A percentile compares a stretch with the other conserved stretches of the same genome.
phyloP scores from a whole-genome alignment of 306 rosid species.

The Dicorynia guianensis region DNA sequence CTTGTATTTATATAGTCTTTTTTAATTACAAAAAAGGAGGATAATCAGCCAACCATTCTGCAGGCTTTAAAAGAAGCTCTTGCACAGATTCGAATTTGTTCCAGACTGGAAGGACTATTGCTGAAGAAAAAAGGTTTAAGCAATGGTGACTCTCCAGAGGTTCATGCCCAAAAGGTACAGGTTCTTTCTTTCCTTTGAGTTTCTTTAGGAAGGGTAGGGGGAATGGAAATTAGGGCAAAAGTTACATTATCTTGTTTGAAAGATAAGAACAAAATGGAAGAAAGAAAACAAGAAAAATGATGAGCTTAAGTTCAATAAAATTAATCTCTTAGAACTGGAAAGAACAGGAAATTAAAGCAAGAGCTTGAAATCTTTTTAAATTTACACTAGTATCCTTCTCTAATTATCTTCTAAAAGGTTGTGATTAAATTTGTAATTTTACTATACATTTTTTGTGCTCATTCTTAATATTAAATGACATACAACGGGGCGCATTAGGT shows the following conservation, averaged over 20 bases:
- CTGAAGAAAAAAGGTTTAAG: constrained; percentile 70
- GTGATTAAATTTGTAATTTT: constrained; percentile 14
- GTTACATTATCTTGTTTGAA: constrained; percentile 14
- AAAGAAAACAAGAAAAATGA: constrained; percentile 1
- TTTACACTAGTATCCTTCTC: constrained; percentile 23
- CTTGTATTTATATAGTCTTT: constrained; percentile 33
- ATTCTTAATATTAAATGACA: constrained; percentile 29
- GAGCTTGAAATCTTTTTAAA: constrained; percentile 10
- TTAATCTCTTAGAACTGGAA: constrained; percentile 4
- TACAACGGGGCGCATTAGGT: background rate
- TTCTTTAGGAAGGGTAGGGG: constrained; percentile 28
- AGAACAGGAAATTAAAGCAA: constrained; percentile 25
- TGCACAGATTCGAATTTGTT: constrained; percentile 83
- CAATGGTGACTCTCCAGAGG: constrained; percentile 82
- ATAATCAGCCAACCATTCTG: constrained; percentile 39
- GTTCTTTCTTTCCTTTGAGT: constrained; percentile 25
- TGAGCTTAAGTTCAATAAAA: constrained; percentile 8
- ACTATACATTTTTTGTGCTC: background rate
- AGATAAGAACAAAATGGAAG: constrained; percentile 22
- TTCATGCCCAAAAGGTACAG: constrained; percentile 89
- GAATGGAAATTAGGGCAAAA: constrained; percentile 22
- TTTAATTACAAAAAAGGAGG: constrained; percentile 22
- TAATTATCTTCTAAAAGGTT: background rate
- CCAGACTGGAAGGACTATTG: constrained; percentile 85
- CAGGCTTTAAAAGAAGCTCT: constrained; percentile 88